Percentiles rank a stretch among this genome's conserved stretches.
Conservation (phyloP, 257 asterid species). For the Solanum paucissectum region DNA sequence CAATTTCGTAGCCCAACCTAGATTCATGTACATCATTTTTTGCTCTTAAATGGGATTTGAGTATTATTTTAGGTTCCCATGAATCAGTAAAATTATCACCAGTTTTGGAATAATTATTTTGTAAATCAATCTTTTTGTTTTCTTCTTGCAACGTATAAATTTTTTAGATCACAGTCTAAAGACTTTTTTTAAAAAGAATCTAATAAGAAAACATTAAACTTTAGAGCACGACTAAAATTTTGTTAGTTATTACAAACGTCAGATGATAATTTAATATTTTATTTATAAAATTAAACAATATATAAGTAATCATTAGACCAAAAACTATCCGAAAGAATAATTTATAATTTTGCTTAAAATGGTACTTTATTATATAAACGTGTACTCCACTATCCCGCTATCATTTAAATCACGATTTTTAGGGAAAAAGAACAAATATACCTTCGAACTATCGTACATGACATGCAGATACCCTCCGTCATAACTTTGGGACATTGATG, state of each 20-base stretch:
- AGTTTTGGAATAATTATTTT: neutral
- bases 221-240: neutral
- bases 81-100: neutral
- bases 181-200: neutral
- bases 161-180: neutral
- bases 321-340: too few relatives aligned
- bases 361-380: too few relatives aligned
- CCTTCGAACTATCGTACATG: too few relatives aligned
- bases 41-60: neutral
- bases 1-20: neutral
- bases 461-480: too few relatives aligned
- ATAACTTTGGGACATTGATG: too few relatives aligned
- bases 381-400: too few relatives aligned
- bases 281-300: too few relatives aligned
- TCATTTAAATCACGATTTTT: too few relatives aligned
- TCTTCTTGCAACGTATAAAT: neutral
- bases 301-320: too few relatives aligned
- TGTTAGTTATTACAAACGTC: neutral
- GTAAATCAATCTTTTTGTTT: neutral
- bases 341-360: too few relatives aligned
- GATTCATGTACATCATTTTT: neutral
- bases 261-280: neutral
- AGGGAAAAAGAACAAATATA: too few relatives aligned
- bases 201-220: neutral
- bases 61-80: neutral